Percentiles rank a stretch among this genome's conserved stretches.
Conservation (phyloP, 768 basidiomycete species). For the Lactarius psammicola region DNA sequence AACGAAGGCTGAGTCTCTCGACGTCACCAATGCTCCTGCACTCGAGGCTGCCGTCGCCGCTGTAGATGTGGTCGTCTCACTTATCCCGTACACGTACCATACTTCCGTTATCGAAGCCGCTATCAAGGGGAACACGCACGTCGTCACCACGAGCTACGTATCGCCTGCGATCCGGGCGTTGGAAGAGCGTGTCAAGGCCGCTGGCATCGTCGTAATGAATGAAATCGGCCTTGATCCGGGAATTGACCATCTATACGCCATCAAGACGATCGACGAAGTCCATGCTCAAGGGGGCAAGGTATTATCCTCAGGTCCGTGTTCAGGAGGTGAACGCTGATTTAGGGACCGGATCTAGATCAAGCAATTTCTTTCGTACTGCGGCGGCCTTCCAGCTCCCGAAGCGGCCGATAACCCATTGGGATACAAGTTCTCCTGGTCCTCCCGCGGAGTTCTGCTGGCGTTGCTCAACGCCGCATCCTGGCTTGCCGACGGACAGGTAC, state of each 20-base stretch:
- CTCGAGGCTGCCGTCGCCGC: slow-evolving; percentile 80
- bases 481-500: slow-evolving; percentile 60
- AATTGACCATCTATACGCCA: slow-evolving; percentile 89
- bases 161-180: slow-evolving; percentile 88
- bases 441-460: slow-evolving; percentile 92
- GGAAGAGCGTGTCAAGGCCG: slow-evolving; percentile 74
- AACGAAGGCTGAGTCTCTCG: slow-evolving; percentile 74
- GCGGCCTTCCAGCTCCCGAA: slow-evolving; percentile 91
- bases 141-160: slow-evolving; percentile 96
- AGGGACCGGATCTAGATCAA: slow-evolving; percentile 55
- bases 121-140: slow-evolving; percentile 83
- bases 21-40: slow-evolving; percentile 66
- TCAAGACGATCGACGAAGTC: slow-evolving; percentile 92
- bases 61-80: slow-evolving; percentile 91
- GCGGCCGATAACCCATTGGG: slow-evolving; percentile 93
- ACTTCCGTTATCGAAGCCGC: slow-evolving; percentile 87
- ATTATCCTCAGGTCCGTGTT: slow-evolving; percentile 16
- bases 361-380: slow-evolving; percentile 91
- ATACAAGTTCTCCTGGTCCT: slow-evolving; percentile 99
- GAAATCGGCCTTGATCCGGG: slow-evolving; percentile 98
- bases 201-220: slow-evolving; percentile 93
- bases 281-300: slow-evolving; percentile 95
- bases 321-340: slow-evolving; percentile 5
- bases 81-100: slow-evolving; percentile 95
- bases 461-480: slow-evolving; percentile 88